Conservation (phyloP, 306 rosid species). For the Phaseolus lunatus region DNA sequence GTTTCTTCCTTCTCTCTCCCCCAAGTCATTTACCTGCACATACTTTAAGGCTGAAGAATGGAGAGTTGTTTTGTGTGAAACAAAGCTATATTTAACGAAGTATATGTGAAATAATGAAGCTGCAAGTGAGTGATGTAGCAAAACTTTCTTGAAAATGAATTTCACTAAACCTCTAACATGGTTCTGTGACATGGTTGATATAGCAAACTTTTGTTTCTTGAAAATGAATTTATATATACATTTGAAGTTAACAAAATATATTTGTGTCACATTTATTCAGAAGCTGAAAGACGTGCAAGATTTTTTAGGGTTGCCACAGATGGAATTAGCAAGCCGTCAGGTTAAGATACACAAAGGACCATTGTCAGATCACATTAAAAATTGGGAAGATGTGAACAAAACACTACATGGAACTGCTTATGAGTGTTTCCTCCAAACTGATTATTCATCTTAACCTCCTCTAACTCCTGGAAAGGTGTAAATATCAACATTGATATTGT, state of each 20-base stretch:
- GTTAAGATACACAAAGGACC: constrained; percentile 80
- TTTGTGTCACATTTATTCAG: constrained; percentile 50
- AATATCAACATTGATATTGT: constrained; percentile 54
- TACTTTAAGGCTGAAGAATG: background rate
- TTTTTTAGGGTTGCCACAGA: constrained; percentile 71
- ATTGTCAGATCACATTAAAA: constrained; percentile 65
- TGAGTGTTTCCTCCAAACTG: constrained; percentile 68
- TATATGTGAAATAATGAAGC: constrained; percentile 2
- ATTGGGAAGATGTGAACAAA: constrained; percentile 78
- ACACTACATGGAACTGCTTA: constrained; percentile 71
- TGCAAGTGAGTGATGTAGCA: background rate
- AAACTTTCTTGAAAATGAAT: background rate
- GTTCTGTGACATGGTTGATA: background rate
- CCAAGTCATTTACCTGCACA: background rate
- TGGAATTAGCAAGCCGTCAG: constrained; percentile 77
- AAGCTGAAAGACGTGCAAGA: constrained; percentile 72
- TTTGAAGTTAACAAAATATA: constrained; percentile 14
- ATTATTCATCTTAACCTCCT: constrained; percentile 57
- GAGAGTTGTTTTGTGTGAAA: background rate
- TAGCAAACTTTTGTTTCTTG: background rate
- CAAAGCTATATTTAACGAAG: background rate
- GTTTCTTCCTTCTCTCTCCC: background rate
- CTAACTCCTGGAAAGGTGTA: constrained; percentile 55
- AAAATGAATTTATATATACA: constrained; percentile 2
- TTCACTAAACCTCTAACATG: background rate